Conservation (phyloP, 768 basidiomycete species). For the Tylopilus felleus region DNA sequence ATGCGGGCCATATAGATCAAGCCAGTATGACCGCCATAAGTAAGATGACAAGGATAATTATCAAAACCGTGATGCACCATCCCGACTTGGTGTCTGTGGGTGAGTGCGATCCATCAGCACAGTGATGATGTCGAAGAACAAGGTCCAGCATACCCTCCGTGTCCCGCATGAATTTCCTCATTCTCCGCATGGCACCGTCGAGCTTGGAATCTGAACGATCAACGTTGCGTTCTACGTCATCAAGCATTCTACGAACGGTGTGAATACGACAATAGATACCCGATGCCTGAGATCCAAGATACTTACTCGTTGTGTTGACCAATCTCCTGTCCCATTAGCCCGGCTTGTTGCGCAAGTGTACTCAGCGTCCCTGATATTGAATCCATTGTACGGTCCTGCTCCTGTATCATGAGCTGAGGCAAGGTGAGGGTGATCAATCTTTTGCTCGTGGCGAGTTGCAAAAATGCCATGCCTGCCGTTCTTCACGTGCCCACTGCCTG, state of each 20-base stretch:
- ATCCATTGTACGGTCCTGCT: slow-evolving; percentile 88
- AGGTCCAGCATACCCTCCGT: slow-evolving; percentile 56
- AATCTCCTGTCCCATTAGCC: slow-evolving; percentile 92
- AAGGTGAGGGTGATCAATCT: background rate
- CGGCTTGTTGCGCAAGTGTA: slow-evolving; percentile 87
- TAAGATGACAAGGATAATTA: slow-evolving; percentile 72
- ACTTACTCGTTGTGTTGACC: slow-evolving; percentile 85
- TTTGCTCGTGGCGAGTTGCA: background rate
- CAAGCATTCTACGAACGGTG: slow-evolving; percentile 59
- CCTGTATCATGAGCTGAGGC: slow-evolving; percentile 72
- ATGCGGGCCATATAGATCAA: slow-evolving; percentile 27
- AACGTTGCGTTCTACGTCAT: slow-evolving; percentile 71
- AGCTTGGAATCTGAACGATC: slow-evolving; percentile 68
- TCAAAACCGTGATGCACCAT: slow-evolving; percentile 86
- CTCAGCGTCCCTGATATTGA: slow-evolving; percentile 83
- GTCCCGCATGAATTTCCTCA: slow-evolving; percentile 80
- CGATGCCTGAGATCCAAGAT: slow-evolving; percentile 9
- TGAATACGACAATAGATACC: background rate
- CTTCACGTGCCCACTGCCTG: slow-evolving; percentile 77
- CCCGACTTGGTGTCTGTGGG: slow-evolving; percentile 75
- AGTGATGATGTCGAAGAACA: background rate
- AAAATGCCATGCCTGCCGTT: slow-evolving; percentile 64
- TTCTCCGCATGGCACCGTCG: slow-evolving; percentile 56
- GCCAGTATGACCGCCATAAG: slow-evolving; percentile 78
- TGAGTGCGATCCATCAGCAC: slow-evolving; percentile 1